Conservation (phyloP, 345 rosid species). For the Geranium rotundifolium region DNA sequence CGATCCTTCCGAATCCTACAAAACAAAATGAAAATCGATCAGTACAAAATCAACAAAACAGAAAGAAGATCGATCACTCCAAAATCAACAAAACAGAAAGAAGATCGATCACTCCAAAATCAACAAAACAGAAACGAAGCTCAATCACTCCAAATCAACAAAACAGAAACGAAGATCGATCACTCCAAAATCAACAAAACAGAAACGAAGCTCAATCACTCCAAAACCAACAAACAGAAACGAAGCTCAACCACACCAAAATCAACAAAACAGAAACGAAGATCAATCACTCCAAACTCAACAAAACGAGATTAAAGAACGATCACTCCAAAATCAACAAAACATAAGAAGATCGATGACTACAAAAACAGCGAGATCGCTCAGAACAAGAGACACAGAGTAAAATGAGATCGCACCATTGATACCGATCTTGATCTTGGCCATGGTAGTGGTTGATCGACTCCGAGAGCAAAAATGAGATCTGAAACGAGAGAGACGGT, state of each 20-base stretch:
- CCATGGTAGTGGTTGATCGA: conserved; percentile 16
- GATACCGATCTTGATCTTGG: conserved; percentile 61
- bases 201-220: neutral
- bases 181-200: neutral
- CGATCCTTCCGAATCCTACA: conserved; percentile 72
- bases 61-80: no score
- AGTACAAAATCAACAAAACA: neutral
- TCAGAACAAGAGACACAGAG: neutral
- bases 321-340: neutral
- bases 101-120: no score
- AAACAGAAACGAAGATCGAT: no score
- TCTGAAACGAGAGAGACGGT: neutral
- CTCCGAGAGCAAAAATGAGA: neutral
- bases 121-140: no score
- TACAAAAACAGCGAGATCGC: no score
- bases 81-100: no score
- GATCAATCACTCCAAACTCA: no score
- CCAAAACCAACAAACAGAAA: neutral
- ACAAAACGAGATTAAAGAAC: conserved; percentile 5
- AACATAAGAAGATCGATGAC: no score
- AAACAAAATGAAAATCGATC: neutral
- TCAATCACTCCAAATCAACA: no score
- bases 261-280: no score
- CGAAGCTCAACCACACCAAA: no score
- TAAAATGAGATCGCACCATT: conserved; percentile 16